Percentiles rank a stretch among this genome's conserved stretches.
These are phyloP conservation scores for Phaffia rhodozyma DNA, from an alignment of 1,284 basidiomycete species.

Conservation along the genomic window DNA sequence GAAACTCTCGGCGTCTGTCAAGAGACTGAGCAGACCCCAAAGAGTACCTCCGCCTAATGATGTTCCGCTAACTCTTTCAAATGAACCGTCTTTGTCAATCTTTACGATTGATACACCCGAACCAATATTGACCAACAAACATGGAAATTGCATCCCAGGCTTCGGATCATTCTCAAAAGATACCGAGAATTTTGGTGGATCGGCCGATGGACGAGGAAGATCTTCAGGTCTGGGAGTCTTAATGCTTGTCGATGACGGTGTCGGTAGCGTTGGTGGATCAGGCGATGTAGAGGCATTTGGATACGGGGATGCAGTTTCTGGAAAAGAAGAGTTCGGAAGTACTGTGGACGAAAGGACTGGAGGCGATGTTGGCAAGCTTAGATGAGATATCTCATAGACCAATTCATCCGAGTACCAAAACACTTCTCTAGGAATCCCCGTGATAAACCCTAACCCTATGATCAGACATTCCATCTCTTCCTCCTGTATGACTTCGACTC, in stretches of 20 bases:
- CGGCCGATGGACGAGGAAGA: slow-evolving; percentile 78
- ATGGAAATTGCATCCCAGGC: slow-evolving; percentile 70
- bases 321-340: neutral
- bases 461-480: slow-evolving; percentile 99
- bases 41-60: slow-evolving; percentile 98
- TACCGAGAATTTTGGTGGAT: slow-evolving; percentile 80
- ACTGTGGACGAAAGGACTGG: slow-evolving; percentile 11
- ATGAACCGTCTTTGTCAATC: slow-evolving; percentile 87
- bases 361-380: slow-evolving; percentile 25
- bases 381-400: slow-evolving; percentile 70
- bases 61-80: slow-evolving; percentile 93
- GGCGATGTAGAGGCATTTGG: neutral
- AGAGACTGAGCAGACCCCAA: slow-evolving; percentile 86
- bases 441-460: slow-evolving; percentile 88
- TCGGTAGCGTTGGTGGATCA: no score
- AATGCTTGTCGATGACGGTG: no score
- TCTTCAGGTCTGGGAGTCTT: slow-evolving; percentile 21
- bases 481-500: slow-evolving; percentile 62
- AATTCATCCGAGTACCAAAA: slow-evolving; percentile 98
- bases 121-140: slow-evolving; percentile 94
- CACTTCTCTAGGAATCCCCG: slow-evolving; percentile 91
- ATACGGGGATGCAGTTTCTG: neutral
- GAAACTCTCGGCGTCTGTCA: slow-evolving; percentile 92
- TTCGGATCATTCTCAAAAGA: slow-evolving; percentile 51
- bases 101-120: slow-evolving; percentile 96